Evolutionary conservation across 129 eudicot species (phyloP).

Genomic region (Oenanthe sinensis): DNA sequence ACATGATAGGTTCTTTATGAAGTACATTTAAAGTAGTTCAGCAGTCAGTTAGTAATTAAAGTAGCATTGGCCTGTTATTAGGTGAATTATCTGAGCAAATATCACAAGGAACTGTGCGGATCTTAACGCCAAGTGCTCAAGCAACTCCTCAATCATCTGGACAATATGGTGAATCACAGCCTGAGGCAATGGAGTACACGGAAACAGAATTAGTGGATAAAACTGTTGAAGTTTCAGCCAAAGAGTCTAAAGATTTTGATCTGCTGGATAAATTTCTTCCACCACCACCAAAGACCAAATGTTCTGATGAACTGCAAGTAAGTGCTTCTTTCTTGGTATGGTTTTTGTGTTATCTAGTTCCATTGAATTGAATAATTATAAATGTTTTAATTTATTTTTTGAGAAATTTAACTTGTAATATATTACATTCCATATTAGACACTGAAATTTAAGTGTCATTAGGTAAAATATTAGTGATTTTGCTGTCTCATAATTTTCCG

Average conservation of each 20-base stretch:
- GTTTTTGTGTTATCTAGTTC: background rate
- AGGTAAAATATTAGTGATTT: background rate
- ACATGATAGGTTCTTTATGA: too few relatives aligned
- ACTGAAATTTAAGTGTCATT: background rate
- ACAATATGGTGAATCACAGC: conserved; percentile 28
- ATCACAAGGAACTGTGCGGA: conserved; percentile 34
- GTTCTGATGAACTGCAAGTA: conserved; percentile 86
- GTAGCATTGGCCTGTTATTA: conserved; percentile 9
- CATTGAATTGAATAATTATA: background rate
- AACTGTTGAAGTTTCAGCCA: conserved; percentile 24
- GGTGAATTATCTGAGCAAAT: conserved; percentile 36
- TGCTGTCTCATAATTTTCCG: background rate
- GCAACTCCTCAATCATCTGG: conserved; percentile 55
- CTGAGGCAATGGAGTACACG: conserved; percentile 33
- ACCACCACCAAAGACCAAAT: conserved; percentile 57
- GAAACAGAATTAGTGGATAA: conserved; percentile 38
- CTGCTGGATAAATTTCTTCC: conserved; percentile 71
- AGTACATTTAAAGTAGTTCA: background rate
- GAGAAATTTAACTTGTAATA: background rate
- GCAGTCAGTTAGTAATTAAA: background rate
- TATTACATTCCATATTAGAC: background rate
- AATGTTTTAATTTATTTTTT: background rate
- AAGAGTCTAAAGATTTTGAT: conserved; percentile 26
- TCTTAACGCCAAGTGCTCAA: conserved; percentile 39
- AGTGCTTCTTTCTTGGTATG: conserved; percentile 10